A percentile compares a stretch with the other conserved stretches of the same genome.
Conservation (phyloP, 768 basidiomycete genomes). For the Auricularia heimuer region DNA sequence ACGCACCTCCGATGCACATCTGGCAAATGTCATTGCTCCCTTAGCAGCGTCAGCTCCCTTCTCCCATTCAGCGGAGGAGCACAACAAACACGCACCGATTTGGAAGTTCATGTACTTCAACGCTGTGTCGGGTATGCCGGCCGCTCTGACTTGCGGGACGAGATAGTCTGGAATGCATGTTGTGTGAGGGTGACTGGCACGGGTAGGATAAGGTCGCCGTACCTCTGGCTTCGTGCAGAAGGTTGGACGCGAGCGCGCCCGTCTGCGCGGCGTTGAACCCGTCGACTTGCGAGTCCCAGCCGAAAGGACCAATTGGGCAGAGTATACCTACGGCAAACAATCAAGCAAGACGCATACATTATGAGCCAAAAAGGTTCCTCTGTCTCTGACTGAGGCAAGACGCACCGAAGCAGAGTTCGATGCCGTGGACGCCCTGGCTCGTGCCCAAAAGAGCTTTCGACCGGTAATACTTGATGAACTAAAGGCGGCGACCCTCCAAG, state of each 20-base stretch:
- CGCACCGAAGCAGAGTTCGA: constrained; percentile 8
- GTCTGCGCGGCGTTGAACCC: constrained; percentile 6
- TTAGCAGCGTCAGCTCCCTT: neutral
- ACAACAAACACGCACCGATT: neutral
- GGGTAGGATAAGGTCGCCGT: neutral
- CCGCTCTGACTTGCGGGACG: constrained; percentile 2
- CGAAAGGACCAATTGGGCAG: neutral
- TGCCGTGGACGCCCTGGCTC: constrained; percentile 1
- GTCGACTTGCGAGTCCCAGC: constrained; percentile 6
- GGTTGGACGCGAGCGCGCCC: constrained; percentile 6
- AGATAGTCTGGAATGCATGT: neutral
- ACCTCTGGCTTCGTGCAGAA: constrained; percentile 4
- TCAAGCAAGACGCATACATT: neutral
- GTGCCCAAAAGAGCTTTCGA: neutral
- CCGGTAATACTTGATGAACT: constrained; percentile 6
- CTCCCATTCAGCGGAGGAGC: neutral
- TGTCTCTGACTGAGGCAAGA: neutral
- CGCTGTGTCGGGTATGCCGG: constrained; percentile 2
- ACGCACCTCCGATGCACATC: neutral
- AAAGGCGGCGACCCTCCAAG: neutral
- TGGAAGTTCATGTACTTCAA: constrained; percentile 6
- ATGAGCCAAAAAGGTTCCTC: too few species aligned
- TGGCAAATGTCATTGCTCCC: constrained; percentile 6
- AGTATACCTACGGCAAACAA: neutral
- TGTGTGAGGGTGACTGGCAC: too few species aligned